Evolutionary conservation across 1,284 basidiomycete species (phyloP), one percentile per base, ranked within the genome.

Genomic region (Apiotrichum sp.): DNA sequence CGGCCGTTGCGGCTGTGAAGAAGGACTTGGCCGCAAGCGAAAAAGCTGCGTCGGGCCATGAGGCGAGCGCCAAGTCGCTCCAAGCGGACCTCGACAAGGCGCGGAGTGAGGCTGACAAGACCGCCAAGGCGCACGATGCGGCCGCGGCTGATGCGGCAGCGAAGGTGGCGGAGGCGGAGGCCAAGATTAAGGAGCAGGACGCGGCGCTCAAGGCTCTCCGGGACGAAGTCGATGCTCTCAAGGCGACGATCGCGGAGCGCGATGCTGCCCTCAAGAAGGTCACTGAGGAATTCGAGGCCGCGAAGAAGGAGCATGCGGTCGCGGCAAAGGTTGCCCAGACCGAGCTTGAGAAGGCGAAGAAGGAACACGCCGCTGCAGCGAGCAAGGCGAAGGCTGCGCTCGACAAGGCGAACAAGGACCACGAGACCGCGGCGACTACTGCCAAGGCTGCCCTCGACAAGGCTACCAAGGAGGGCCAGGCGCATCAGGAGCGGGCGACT

Each of bases 301-400:
- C 47, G 5, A 48, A 58, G 33, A 53, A 52, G 32, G 54, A 50
- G 6, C 36, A 36, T 14, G 41, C 42, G 40, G 50, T 22, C 11
- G 46, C 39, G 4, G 36, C 47, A n/a, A 38, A 50, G 14, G 31
- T 40, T 11, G 42, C 54, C 13, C 38, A 53, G 33, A 14, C 11
- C 22, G 59, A 61, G 29, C 50, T 50, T 8, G 54, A 50, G 32
- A 43, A 34, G n/a, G 38, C 38, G 11, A 52, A 38, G 40, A 54
- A 54, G 41, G 40, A 42, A 6, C 34, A 47, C 11, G 40, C 16
- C 4, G 31, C 41, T 5, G 46, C 41, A 9, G 40, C 38, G 8
- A 14, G 6, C 9, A n/a, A 5, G 11, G 14, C 22, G 34, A 48
- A 53, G 52, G 38, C 33, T 2, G 52, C 29, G 11, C 47, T 48